Evolutionary conservation across 2,329 filamentous ascomycete genomes (phyloP), one percentile per base, ranked within the genome.

Genomic region (Diaporthe sp.): DNA sequence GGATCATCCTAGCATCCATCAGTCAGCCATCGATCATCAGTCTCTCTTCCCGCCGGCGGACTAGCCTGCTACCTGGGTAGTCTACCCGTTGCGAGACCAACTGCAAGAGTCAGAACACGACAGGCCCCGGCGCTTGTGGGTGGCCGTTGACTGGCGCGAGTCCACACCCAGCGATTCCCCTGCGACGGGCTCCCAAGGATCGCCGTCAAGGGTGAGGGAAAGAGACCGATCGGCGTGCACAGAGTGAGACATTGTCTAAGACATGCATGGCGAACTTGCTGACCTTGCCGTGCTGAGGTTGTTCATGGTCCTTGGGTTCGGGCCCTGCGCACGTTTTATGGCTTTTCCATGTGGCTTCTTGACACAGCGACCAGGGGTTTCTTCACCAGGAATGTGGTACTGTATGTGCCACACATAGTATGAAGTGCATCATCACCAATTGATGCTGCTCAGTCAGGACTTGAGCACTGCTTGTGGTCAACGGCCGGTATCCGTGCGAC

Each of bases 161-260:
- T 28, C 61, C 61, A 54, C n/a, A 28, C 13, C 64, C 64, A 68
- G 33, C 64, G 64, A 38, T 54, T 25, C 30, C 64, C 64, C 64
- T 68, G 45, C 33, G 28, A 52, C 17, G 47, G 30, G 7, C 33
- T 17, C 45, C n/a, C 64, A 52, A 52, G 47, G 64, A 68, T 68
- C 64, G 64, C 64, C 64, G 47, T 54, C 64, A 68, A 64, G 40
- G 71, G 72, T 78, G 58, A 58, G 67, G 47, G 52, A 19, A 25
- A 40, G 30, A 61, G 80, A 60, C 82, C 83, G 83, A 78, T 84
- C 80, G 80, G 82, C 82, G 80, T 75, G 74, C 66, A 76, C 69
- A 68, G 76, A 81, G 79, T 82, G 79, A 85, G 83, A 85, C 83
- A 84, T 81, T 76, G 75, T 74, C 75, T 78, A 77, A 77, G 83